Base-by-base conservation (phyloP, 352 stramenopile genomes). In the Phytophthora pluvialis region DNA sequence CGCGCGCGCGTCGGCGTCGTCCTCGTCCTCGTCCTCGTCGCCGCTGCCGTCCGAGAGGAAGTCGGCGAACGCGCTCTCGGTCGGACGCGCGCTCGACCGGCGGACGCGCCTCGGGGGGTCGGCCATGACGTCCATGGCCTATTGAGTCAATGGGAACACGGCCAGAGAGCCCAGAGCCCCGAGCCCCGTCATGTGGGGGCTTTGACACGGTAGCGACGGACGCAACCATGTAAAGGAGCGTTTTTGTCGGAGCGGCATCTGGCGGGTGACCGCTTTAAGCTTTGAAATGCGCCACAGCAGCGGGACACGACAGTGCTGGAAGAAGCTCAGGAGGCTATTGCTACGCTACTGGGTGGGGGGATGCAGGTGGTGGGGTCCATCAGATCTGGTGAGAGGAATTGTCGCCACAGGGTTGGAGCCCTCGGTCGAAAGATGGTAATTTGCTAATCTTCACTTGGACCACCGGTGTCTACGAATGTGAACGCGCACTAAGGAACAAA, bases 351-450 rank as follows among this genome's bases (percentile, higher is more conserved):
- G 38, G 38, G n/a, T n/a, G n/a, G n/a, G n/a, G n/a, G n/a, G 11
- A 5, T 42, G 12, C 25, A 13, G 26, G 45, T 62, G 16, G 39
- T 61, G 31, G 69, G 53, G 61, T 78, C 66, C 70, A 73, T 78
- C 70, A 78, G 66, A 78, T 75, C 70, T 78, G 50, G 13, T 72
- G 42, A 73, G 70, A 78, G 33, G 15, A 50, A 61, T 75, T 75
- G 3, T 78, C 70, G 66, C 70, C 70, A 78, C 47, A 42, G 70
- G 70, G 62, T 67, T 69, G 70, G 66, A 78, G 45, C 62, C 66
- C 70, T 78, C 70, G 66, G 70, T 75, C 66, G 61, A 78, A 78
- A 78, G 70, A 78, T 75, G 66, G 70, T 78, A 66, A 40, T 72
- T 73, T 72, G 32, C 52, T 66, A 65, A 49, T 72, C 70, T 60